Conservation (phyloP, 345 rosid species). For the Moringa oleifera region DNA sequence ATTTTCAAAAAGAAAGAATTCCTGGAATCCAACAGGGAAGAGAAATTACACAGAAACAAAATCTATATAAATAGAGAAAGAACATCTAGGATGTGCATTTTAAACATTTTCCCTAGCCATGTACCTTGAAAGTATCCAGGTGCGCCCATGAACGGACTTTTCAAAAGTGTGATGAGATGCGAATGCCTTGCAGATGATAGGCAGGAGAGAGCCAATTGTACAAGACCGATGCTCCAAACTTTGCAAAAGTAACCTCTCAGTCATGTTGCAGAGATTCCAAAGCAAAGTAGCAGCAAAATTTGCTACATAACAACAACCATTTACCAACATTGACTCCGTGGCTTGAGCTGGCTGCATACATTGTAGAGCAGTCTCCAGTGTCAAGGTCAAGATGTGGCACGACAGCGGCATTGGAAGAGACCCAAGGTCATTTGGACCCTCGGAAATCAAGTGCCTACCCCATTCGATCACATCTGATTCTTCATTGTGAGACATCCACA, state of each 20-base stretch:
- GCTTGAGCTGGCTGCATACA: slow-evolving; percentile 28
- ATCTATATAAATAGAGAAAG: slow-evolving; percentile 4
- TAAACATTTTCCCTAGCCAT: background rate
- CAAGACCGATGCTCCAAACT: slow-evolving; percentile 75
- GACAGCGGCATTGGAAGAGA: slow-evolving; percentile 53
- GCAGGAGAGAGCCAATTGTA: slow-evolving; percentile 63
- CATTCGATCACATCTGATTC: slow-evolving; percentile 40
- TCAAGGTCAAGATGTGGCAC: slow-evolving; percentile 56
- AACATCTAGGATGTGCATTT: too few species aligned
- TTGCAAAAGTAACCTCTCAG: slow-evolving; percentile 60
- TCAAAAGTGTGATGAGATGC: slow-evolving; percentile 28
- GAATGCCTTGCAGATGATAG: slow-evolving; percentile 63
- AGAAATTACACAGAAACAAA: background rate
- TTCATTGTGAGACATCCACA: slow-evolving; percentile 41
- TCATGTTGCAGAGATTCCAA: slow-evolving; percentile 58
- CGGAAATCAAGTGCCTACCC: slow-evolving; percentile 25
- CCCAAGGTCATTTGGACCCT: slow-evolving; percentile 22
- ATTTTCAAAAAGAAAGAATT: slow-evolving; percentile 49
- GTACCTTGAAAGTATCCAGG: slow-evolving; percentile 48
- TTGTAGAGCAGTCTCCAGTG: slow-evolving; percentile 49
- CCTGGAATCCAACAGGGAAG: slow-evolving; percentile 36
- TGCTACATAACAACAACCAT: slow-evolving; percentile 29
- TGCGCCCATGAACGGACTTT: slow-evolving; percentile 35
- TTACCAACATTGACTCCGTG: slow-evolving; percentile 17
- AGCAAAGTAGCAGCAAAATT: slow-evolving; percentile 47